phyloP scores from a whole-genome alignment of 768 basidiomycete species.

The Psilocybe sp. region DNA sequence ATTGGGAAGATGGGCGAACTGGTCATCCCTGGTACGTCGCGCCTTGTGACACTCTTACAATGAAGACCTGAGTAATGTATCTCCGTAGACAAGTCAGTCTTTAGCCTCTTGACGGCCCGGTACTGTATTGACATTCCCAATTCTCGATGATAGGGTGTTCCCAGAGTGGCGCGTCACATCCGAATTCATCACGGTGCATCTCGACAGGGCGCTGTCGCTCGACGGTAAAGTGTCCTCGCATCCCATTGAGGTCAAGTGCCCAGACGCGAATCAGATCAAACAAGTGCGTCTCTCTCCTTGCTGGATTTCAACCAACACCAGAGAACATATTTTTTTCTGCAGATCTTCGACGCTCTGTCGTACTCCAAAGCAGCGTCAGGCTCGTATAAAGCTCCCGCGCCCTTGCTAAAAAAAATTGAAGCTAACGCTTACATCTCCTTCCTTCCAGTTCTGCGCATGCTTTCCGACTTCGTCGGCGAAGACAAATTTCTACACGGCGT shows the following conservation, averaged over 20 bases:
- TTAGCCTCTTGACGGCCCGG: background rate
- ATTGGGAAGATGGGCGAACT: conserved; percentile 78
- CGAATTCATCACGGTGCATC: conserved; percentile 71
- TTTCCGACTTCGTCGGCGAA: conserved; percentile 84
- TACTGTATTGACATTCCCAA: no score
- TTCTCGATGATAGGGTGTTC: conserved; percentile 35
- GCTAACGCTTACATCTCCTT: no score
- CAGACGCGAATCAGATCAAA: conserved; percentile 81
- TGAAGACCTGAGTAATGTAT: background rate
- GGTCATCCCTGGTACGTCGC: conserved; percentile 62
- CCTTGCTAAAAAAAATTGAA: no score
- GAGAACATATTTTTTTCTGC: conserved; percentile 3
- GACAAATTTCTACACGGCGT: conserved; percentile 86
- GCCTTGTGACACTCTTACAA: background rate
- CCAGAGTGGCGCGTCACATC: conserved; percentile 87
- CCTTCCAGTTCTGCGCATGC: conserved; percentile 80
- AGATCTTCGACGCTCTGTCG: conserved; percentile 88
- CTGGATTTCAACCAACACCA: background rate
- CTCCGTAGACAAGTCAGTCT: conserved; percentile 49
- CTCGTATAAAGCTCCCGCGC: conserved; percentile 23
- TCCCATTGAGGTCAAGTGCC: conserved; percentile 88
- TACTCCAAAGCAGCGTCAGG: conserved; percentile 84
- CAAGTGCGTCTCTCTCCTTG: conserved; percentile 38
- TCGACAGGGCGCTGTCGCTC: conserved; percentile 73
- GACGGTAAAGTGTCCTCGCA: conserved; percentile 89